phyloP scores from a whole-genome alignment of 2,329 filamentous ascomycete genomes.

The Boeremia lycopersici region DNA sequence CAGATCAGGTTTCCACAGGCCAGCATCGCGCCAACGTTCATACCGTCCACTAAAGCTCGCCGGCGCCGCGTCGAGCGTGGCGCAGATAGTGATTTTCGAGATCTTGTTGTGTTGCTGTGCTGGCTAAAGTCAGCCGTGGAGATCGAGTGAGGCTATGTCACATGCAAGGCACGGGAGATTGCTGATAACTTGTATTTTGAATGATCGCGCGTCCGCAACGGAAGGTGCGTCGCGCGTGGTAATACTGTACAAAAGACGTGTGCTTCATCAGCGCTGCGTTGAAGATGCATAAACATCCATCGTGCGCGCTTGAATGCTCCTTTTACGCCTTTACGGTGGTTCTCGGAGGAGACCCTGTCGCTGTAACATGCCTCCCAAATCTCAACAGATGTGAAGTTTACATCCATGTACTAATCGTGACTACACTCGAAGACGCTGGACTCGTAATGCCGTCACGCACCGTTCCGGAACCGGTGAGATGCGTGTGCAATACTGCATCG shows the following conservation, averaged over 20 bases:
- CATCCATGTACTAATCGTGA: neutral
- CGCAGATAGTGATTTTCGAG: neutral
- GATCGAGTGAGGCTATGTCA: neutral
- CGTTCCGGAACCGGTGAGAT: neutral
- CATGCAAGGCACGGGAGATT: neutral
- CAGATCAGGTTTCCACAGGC: constrained; percentile 14
- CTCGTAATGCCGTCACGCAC: constrained; percentile 3
- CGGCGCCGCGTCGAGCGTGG: constrained; percentile 3
- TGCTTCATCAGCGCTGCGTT: neutral
- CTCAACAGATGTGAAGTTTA: constrained; percentile 7
- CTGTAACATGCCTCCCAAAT: constrained; percentile 4
- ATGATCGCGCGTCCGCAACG: neutral
- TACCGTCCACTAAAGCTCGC: constrained; percentile 1
- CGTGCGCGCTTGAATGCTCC: neutral
- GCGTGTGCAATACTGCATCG: constrained; percentile 5
- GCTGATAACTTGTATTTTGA: neutral
- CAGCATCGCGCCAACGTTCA: constrained; percentile 4
- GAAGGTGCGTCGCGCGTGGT: neutral
- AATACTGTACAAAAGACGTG: neutral
- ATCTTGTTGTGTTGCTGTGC: constrained; percentile 1
- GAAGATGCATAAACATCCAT: constrained; percentile 3
- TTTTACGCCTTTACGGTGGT: neutral
- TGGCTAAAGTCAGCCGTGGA: neutral
- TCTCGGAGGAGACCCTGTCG: neutral
- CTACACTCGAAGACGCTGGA: neutral